Base-by-base conservation (phyloP, 2,329 filamentous ascomycete genomes). In the Claviceps capensis region DNA sequence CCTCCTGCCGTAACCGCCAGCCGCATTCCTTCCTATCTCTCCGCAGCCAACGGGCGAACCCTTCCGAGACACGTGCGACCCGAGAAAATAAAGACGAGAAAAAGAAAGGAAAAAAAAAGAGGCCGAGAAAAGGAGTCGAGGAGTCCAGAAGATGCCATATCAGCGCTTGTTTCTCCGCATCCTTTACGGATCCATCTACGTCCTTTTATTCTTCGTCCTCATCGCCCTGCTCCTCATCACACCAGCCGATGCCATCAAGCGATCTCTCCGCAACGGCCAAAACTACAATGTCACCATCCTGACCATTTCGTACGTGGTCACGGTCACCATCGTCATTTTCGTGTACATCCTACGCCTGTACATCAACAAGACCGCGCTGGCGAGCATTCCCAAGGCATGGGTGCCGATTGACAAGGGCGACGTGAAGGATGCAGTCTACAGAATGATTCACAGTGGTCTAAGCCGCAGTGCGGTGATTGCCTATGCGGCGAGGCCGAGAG, bases 391-490 rank as follows among this genome's bases (percentile, higher is more conserved):
- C 1, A 93, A 91, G 66, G 73, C 80, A 51, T 94, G 87, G 78
- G 79, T 95, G 16, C 90, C 90, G 0, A 76, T 95, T 56, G 88
- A 93, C 59, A 86, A 88, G 64, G 86, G 85, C 57, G 89, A 96
- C 64, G 79, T 96, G 45, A 79, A 78, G 45, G 83, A 81, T 58
- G 76, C 77, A 52, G 88, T 96, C 41, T 76, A 86, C 61, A 78
- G 81, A 58, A 81, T 95, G 71, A 85, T 98, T 53, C 76, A 76
- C 16, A 79, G 81, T 48, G 79, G 84, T 26, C 74, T 95, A 51
- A 78, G 80, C 55, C 77, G 86, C 59, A 95, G 88, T 63, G 88
- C 89, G 1, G 75, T 84, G 38, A 81, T 97, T 53, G 84, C 90
- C 4, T 93, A 84, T 71, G 83, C 88, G 60, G 63, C 66, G 22